Base-by-base conservation (phyloP, 352 stramenopile species). In the Globisporangium spinosum region DNA sequence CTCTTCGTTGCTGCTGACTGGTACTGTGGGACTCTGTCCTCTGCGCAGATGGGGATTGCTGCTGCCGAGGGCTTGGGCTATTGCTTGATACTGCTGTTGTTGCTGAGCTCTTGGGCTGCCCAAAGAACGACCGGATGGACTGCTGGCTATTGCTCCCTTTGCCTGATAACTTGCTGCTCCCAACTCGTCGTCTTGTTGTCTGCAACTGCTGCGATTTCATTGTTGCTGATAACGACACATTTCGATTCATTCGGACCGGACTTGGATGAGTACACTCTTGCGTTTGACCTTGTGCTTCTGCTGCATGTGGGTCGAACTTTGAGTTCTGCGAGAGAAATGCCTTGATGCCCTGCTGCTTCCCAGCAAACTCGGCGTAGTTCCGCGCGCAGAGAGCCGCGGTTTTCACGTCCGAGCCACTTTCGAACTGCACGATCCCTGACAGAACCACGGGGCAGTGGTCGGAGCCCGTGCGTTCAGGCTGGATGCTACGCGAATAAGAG, bases 381-480 rank as follows among this genome's bases (percentile, higher is more conserved):
- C 87, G 90, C 32, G 85, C 80, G 35, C 84, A 94, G 0, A 91
- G 61, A 17, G 80, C 71, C 17, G 80, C 76, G n/a, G 70, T 78
- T 61, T 74, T 81, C 9, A 12, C 60, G 6, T 51, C 43, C 8
- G 59, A 45, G 32, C 32, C 53, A 9, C 57, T 22, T 32, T 79
- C 55, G 3, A 89, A 58, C 25, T 83, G 72, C 15, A 90, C 70
- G 17, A 73, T 65, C 23, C 72, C 75, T 29, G 71, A 75, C 60
- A 88, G 75, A 9, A 80, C 54, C 13, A 94, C 87, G n/a, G 87
- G 85, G 53, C 87, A 95, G 57, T 95, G 87, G 66, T 95, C 87
- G 0, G 87, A 95, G 35, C 87, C 87, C 20, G 83, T 47, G 23
- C 80, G 83, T 20, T 84, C 74, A 47, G 79, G 67, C 45, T 93